These are phyloP conservation scores for Pleurozium schreberi DNA, from an alignment of 225 moss, liverwort and hornwort genomes.

Conservation along the genomic window DNA sequence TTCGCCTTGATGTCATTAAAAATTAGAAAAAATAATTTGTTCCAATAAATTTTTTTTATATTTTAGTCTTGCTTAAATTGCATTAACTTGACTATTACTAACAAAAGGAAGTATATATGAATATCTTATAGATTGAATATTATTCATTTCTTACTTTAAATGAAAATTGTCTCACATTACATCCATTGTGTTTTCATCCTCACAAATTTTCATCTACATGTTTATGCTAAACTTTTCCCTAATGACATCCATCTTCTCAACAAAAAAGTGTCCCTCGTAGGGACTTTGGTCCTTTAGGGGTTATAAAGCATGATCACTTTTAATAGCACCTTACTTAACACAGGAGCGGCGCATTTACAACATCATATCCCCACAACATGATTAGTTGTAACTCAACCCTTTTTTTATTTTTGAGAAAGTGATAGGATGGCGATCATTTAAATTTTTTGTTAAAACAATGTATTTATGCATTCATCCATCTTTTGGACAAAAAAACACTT, in stretches of 20 bases:
- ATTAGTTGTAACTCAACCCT: too few species aligned
- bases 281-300: too few species aligned
- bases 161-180: neutral
- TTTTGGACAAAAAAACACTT: too few species aligned
- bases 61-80: neutral
- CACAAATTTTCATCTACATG: too few species aligned
- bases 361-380: neutral
- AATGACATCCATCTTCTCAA: neutral
- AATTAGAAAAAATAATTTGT: neutral
- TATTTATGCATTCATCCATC: too few species aligned
- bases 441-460: too few species aligned
- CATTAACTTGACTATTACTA: neutral
- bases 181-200: too few species aligned
- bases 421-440: too few species aligned
- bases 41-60: too few species aligned
- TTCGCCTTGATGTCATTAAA: neutral
- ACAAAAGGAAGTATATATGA: neutral
- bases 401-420: too few species aligned
- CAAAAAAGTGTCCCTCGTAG: too few species aligned
- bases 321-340: neutral
- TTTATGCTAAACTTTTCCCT: accelerated
- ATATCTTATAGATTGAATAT: neutral
- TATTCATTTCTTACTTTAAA: accelerated
- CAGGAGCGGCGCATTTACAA: neutral
- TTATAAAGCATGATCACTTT: neutral